phyloP scores from a whole-genome alignment of 2,329 filamentous ascomycete species.

The Xylariaceae sp. region DNA sequence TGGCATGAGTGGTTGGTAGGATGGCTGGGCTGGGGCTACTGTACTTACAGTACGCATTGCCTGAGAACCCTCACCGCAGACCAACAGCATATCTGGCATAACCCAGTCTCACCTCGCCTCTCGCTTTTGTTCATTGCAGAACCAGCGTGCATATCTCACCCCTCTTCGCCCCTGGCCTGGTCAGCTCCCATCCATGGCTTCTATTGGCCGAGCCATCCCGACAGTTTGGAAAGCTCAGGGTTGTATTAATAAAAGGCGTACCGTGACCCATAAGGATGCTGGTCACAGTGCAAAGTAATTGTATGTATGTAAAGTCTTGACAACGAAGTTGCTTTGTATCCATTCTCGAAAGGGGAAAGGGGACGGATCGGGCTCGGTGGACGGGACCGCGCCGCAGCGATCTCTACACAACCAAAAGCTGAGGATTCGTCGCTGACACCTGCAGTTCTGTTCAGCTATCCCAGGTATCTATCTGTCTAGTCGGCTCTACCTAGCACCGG shows the following conservation, averaged over 20 bases:
- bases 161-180: conserved; percentile 26
- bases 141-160: conserved; percentile 29
- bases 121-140: conserved; percentile 20
- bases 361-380: conserved; percentile 1
- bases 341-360: not conserved
- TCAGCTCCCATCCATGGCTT: conserved; percentile 16
- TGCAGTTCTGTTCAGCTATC: conserved; percentile 15
- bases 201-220: conserved; percentile 24
- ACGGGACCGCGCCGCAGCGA: conserved; percentile 13
- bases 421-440: conserved; percentile 8
- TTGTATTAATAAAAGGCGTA: conserved; percentile 21
- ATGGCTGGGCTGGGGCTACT: conserved; percentile 8
- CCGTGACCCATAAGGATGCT: conserved; percentile 19
- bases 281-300: conserved; percentile 28
- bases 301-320: conserved; percentile 6
- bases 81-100: conserved; percentile 25
- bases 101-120: conserved; percentile 6
- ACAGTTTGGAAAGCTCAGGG: conserved; percentile 24
- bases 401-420: conserved; percentile 20
- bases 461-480: too few relatives aligned
- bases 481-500: conserved; percentile 3
- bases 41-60: conserved; percentile 4
- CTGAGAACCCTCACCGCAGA: conserved; percentile 8
- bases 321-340: conserved; percentile 10
- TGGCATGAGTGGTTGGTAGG: conserved; percentile 19